Evolutionary conservation across 176 grass and related monocot genomes (phyloP), one percentile per base, ranked within the genome.

Genomic region (Lolium multiflorum): DNA sequence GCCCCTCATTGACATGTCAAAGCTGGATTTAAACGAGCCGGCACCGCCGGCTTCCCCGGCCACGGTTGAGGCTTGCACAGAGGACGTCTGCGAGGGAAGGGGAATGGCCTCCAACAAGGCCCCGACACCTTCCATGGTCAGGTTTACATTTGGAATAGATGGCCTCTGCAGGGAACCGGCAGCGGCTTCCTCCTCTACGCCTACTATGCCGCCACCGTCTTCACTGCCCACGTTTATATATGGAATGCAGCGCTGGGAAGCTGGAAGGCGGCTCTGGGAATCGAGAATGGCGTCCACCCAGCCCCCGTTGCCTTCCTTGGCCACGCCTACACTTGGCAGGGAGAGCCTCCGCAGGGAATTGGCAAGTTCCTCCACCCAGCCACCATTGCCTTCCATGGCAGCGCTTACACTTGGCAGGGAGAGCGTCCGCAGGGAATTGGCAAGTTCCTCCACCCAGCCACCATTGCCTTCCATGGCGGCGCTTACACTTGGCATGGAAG

Each of bases 281-380:
- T 3, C 68, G 10, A 5, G 71, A 49, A 60, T 59, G 83, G 88
- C 51, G 7, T 79, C 78, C 15, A 79, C 25, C 6, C 38, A 80
- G 9, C 59, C 10, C 3, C 50, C 50, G 0, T 14, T 70, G 68
- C 22, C 52, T 38, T 43, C 38, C 52, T 38, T 51, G 7, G 31
- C 12, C 7, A 52, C 20, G 14, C n/a, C 58, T 12, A 58, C 12
- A 15, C 22, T 44, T 47, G 81, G 17, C 54, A 0, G 81, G 21
- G 28, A 28, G 54, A 10, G 20, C 58, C 3, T 24, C 22, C 28
- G 0, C 63, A 52, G 1, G 17, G 58, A 80, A 25, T 1, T 65
- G 35, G 17, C 76, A 16, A 63, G 28, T 67, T 46, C 56, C 5
- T 67, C 76, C 12, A 77, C 43, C 1, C 79, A 82, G 48, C 64